Percentiles rank a stretch among this genome's conserved stretches.
Evolutionary conservation across 1,284 basidiomycete species (phyloP).

Genomic region (Papiliotrema nemorosa): DNA sequence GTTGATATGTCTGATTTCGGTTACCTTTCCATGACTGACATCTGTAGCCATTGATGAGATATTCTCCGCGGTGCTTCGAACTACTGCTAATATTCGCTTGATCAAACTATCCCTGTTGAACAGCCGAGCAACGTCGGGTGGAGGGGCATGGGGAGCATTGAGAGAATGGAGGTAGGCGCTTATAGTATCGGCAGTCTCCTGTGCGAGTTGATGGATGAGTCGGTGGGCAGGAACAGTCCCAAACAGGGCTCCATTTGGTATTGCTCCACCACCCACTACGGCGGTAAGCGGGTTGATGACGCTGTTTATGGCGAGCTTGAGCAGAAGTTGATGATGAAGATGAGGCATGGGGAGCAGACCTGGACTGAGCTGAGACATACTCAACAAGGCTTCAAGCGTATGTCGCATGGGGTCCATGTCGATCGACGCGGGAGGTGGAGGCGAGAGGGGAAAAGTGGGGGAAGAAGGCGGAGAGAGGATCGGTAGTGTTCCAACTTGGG

Average conservation of each 20-base stretch:
- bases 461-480: constrained; percentile 15
- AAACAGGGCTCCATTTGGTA: constrained; percentile 74
- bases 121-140: constrained; percentile 30
- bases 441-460: constrained; percentile 18
- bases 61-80: constrained; percentile 59
- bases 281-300: constrained; percentile 87
- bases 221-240: constrained; percentile 50
- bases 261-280: constrained; percentile 58
- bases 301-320: constrained; percentile 80
- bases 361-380: constrained; percentile 59
- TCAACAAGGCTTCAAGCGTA: constrained; percentile 65
- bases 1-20: constrained; percentile 81
- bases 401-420: constrained; percentile 62
- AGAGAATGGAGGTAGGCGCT: constrained; percentile 51
- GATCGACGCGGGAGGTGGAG: constrained; percentile 11
- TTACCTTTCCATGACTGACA: constrained; percentile 57
- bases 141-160: constrained; percentile 22
- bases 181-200: constrained; percentile 59
- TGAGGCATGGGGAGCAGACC: constrained; percentile 67
- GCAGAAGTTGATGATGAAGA: constrained; percentile 68
- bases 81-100: constrained; percentile 58
- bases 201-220: constrained; percentile 57
- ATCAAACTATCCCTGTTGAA: constrained; percentile 36
- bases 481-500: constrained; percentile 7
- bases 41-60: constrained; percentile 76